These are phyloP conservation scores for Mycena galericulata DNA, from an alignment of 768 basidiomycete species.

Conservation along the genomic window DNA sequence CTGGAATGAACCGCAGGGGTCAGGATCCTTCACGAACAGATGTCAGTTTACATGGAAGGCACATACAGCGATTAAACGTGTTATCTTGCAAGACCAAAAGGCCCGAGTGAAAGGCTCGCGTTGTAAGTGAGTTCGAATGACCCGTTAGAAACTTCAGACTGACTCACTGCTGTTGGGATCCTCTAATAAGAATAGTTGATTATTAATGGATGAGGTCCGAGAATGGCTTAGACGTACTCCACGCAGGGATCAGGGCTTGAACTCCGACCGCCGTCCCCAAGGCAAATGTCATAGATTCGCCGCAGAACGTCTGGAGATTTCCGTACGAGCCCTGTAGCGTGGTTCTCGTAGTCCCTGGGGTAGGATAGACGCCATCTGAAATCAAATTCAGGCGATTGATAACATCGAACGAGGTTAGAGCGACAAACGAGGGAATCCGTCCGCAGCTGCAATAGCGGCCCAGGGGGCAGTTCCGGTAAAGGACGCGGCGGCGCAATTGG, in stretches of 20 bases:
- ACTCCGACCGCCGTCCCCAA: not conserved
- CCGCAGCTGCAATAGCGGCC: conserved; percentile 15
- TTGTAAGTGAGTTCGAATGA: not conserved
- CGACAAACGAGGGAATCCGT: conserved; percentile 19
- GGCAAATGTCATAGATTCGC: conserved; percentile 8
- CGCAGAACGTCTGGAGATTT: conserved; percentile 20
- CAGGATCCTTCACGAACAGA: not conserved
- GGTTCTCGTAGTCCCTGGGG: not conserved
- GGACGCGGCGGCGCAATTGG: not conserved
- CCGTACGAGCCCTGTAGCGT: conserved; percentile 5
- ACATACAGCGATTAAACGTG: conserved; percentile 7
- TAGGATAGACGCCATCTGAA: conserved; percentile 10
- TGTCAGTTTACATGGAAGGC: too few relatives aligned
- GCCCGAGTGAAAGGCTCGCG: not conserved
- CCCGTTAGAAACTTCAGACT: not conserved
- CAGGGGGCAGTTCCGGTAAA: not conserved
- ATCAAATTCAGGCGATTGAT: too few relatives aligned
- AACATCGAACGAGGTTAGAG: not conserved
- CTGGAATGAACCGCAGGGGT: not conserved
- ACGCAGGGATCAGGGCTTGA: conserved; percentile 9
- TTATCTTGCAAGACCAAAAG: conserved; percentile 14
- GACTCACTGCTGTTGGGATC: conserved; percentile 18
- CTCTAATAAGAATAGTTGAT: not conserved
- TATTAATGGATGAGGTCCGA: not conserved
- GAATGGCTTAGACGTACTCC: conserved; percentile 9